phyloP scores from a whole-genome alignment of 1,284 basidiomycete genomes.

The Hypsizygus ulmarius region DNA sequence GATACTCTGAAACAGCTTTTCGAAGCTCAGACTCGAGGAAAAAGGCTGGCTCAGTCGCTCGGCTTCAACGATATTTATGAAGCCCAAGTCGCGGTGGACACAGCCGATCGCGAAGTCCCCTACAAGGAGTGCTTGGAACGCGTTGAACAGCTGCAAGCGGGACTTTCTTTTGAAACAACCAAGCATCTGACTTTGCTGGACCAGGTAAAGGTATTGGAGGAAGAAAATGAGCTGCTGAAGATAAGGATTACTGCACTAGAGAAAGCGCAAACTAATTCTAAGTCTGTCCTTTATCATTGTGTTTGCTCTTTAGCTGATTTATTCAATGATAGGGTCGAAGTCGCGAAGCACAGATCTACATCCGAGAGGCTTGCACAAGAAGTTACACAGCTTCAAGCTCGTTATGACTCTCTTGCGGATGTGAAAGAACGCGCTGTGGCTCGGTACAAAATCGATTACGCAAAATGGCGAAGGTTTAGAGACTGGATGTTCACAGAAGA shows the following conservation, averaged over 20 bases:
- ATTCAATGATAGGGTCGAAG: constrained; percentile 2
- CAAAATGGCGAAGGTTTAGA: constrained; percentile 47
- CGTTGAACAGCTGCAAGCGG: constrained; percentile 29
- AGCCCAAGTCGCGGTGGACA: constrained; percentile 35
- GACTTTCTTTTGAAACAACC: constrained; percentile 22
- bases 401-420: constrained; percentile 40
- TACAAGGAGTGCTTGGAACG: constrained; percentile 36
- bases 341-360: constrained; percentile 10
- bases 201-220: constrained; percentile 19
- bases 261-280: constrained; percentile 9
- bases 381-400: constrained; percentile 35
- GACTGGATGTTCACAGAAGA: constrained; percentile 41
- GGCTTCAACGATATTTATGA: constrained; percentile 38
- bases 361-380: constrained; percentile 31
- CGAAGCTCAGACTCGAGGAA: constrained; percentile 28
- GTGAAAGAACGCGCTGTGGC: constrained; percentile 39
- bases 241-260: constrained; percentile 19
- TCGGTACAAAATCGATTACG: constrained; percentile 47
- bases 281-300: background rate
- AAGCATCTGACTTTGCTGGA: constrained; percentile 22
- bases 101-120: constrained; percentile 26
- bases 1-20: constrained; percentile 32
- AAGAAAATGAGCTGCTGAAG: constrained; percentile 25
- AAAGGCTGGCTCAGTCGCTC: constrained; percentile 33
- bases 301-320: background rate